phyloP scores from a whole-genome alignment of 2,329 filamentous ascomycete genomes.

The Aureobasidium namibiae region DNA sequence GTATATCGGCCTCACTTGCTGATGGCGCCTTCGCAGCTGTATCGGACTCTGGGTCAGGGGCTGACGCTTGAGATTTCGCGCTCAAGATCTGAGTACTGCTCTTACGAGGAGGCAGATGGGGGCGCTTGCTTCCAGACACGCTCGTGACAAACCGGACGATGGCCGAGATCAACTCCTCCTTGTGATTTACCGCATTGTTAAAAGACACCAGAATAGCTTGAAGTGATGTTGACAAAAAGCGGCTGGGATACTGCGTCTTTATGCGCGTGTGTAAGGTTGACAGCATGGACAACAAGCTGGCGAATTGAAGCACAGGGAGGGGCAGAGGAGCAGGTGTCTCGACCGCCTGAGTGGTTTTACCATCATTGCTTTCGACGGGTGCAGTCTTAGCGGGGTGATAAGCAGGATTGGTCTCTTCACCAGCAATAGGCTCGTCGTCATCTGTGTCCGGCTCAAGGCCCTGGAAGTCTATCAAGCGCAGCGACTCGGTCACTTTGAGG shows the following conservation, averaged over 20 bases:
- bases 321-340: slow-evolving; percentile 28
- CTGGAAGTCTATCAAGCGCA: slow-evolving; percentile 52
- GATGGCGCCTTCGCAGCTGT: slow-evolving; percentile 32
- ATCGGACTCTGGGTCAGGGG: slow-evolving; percentile 51
- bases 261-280: slow-evolving; percentile 65
- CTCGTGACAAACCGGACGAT: slow-evolving; percentile 64
- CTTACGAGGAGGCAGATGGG: slow-evolving; percentile 52
- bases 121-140: slow-evolving; percentile 58
- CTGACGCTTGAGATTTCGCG: slow-evolving; percentile 19
- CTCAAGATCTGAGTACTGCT: slow-evolving; percentile 30
- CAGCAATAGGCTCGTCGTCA: slow-evolving; percentile 28
- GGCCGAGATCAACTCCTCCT: slow-evolving; percentile 58
- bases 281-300: slow-evolving; percentile 62
- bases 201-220: slow-evolving; percentile 63
- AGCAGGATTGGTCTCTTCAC: slow-evolving; percentile 14
- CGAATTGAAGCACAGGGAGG: slow-evolving; percentile 49
- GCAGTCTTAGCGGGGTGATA: slow-evolving; percentile 24
- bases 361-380: slow-evolving; percentile 14
- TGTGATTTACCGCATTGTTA: slow-evolving; percentile 45
- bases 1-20: slow-evolving; percentile 51
- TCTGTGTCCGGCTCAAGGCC: slow-evolving; percentile 48
- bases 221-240: slow-evolving; percentile 70
- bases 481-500: slow-evolving; percentile 66
- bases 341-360: slow-evolving; percentile 21
- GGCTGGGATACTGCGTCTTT: slow-evolving; percentile 67